Conservation (phyloP, 2,329 filamentous ascomycete species). For the Fusarium papillatum region DNA sequence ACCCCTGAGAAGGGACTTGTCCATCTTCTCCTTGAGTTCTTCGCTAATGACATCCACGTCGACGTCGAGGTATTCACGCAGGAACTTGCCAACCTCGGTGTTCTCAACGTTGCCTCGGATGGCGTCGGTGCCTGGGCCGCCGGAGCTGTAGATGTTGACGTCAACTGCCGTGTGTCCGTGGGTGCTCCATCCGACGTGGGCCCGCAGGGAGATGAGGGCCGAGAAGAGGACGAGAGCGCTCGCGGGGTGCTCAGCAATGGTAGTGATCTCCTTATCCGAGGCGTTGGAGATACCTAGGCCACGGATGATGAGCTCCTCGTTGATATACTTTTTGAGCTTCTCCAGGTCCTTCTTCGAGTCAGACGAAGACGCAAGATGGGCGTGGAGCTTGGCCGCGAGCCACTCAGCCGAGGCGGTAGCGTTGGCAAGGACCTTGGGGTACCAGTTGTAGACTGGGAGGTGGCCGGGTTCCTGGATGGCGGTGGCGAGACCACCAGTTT, state of each 20-base stretch:
- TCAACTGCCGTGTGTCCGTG: slow-evolving; percentile 95
- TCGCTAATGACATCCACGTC: slow-evolving; percentile 84
- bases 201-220: slow-evolving; percentile 88
- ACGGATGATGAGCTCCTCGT: slow-evolving; percentile 73
- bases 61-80: slow-evolving; percentile 83
- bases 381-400: slow-evolving; percentile 72
- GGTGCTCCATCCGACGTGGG: slow-evolving; percentile 93
- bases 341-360: slow-evolving; percentile 47
- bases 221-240: slow-evolving; percentile 74
- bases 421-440: slow-evolving; percentile 81
- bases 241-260: slow-evolving; percentile 71
- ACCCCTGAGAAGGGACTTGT: slow-evolving; percentile 26
- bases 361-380: slow-evolving; percentile 64
- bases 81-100: slow-evolving; percentile 88
- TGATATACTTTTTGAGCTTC: slow-evolving; percentile 74
- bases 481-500: slow-evolving; percentile 89
- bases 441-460: slow-evolving; percentile 78
- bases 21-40: slow-evolving; percentile 74
- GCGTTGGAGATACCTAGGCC: slow-evolving; percentile 85
- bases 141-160: slow-evolving; percentile 94
- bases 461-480: slow-evolving; percentile 75
- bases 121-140: slow-evolving; percentile 72
- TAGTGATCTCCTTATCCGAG: slow-evolving; percentile 77
- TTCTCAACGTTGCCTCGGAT: slow-evolving; percentile 94
- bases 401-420: slow-evolving; percentile 85